Evolutionary conservation across 352 stramenopile species (phyloP), one percentile per base, ranked within the genome.

Genomic region (Blastocystis sp.): DNA sequence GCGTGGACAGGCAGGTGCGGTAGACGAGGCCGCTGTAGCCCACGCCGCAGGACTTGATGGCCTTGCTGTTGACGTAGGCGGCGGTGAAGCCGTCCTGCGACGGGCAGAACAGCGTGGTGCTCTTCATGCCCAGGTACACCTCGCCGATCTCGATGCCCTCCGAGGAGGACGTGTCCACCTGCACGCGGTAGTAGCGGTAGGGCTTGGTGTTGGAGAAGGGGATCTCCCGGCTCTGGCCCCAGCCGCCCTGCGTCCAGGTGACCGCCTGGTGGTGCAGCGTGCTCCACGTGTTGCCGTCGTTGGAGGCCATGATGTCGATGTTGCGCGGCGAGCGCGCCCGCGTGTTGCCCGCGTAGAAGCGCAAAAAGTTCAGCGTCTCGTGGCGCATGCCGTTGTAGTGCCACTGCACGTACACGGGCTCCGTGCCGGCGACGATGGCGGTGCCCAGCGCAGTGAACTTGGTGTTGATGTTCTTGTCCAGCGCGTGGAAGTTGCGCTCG

Each of bases 391-490:
- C 24, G 59, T 66, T 65, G 48, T 63, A 81, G 11, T 24, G 38
- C 6, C 52, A 81, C n/a, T 24, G 0, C 14, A 81, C 19, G 48
- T 54, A 81, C 42, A 66, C 45, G 21, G 40, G 42, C 28, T 42
- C 7, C n/a, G 9, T 24, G 59, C 42, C 40, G n/a, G 11, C 19
- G 28, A 34, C 59, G 57, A 79, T n/a, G 10, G n/a, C 61, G 7
- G 43, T 45, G 59, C 2, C 28, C 19, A 42, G 34, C 17, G 57
- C 21, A 4, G 38, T 63, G 2, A 64, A 66, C 71, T 81, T 81
- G 43, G 71, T 81, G 24, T 34, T 66, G 1, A 24, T 81, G 43
- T 64, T 66, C 48, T 81, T 81, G 45, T 81, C 71, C 3, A 66
- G 48, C 7, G 57, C 48, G 14, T 81, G 64, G 43, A 38, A 19